Evolutionary conservation across 345 rosid genomes (phyloP).

Genomic region (Eucalyptus pauciflora): DNA sequence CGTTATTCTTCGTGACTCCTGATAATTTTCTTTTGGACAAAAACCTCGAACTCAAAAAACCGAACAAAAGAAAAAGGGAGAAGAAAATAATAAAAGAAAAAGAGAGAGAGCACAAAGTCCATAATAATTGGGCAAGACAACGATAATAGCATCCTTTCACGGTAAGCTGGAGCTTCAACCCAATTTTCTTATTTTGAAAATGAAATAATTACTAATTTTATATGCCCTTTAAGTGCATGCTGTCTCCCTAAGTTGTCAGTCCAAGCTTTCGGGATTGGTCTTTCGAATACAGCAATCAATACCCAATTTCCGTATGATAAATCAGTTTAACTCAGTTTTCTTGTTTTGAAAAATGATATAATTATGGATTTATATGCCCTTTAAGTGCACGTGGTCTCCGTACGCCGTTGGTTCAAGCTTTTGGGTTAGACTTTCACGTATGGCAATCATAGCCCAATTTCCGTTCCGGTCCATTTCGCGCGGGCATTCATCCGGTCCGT

Average conservation of each 20-base stretch:
- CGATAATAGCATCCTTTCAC: neutral
- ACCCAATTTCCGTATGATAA: fast-evolving
- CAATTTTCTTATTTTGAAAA: neutral
- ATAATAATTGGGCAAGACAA: neutral
- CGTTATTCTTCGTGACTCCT: neutral
- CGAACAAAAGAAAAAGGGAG: neutral
- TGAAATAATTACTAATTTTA: neutral
- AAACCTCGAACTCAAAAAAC: neutral
- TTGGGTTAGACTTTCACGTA: neutral
- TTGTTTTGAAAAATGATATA: neutral
- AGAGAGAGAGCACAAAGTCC: too few relatives aligned
- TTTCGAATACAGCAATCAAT: neutral
- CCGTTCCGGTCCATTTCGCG: neutral
- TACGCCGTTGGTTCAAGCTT: fast-evolving
- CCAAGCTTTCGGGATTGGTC: fast-evolving
- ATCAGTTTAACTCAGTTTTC: neutral
- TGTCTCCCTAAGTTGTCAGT: fast-evolving
- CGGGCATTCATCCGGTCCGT: neutral
- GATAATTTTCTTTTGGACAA: neutral
- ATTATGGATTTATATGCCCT: neutral
- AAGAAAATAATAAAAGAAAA: neutral
- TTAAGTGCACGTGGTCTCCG: too few relatives aligned
- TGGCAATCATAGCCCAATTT: neutral
- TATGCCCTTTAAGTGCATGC: neutral
- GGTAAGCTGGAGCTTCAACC: neutral